Evolutionary conservation across 2,329 filamentous ascomycete species (phyloP), one percentile per base, ranked within the genome.

Genomic region (Nemania sp.): DNA sequence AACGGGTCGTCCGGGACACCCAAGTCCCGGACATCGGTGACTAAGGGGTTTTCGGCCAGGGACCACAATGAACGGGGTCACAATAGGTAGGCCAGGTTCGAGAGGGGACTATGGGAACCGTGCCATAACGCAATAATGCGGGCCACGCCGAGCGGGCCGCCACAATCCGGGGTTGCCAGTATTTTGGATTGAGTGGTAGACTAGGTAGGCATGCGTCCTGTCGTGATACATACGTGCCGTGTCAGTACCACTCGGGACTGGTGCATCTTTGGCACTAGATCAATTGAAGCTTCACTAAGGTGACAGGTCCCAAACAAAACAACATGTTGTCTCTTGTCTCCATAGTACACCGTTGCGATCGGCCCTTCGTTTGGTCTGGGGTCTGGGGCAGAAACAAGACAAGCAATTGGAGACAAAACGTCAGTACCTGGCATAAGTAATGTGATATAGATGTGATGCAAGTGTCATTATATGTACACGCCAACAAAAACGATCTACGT

Each of bases 151-250:
- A 43, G 39, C 40, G 47, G n/a, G 48, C 34, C 20, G 39, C 47
- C 33, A 51, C 30, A 54, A 15, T 54, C 54, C 46, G 54, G 56
- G 54, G 53, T 49, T 30, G 22, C 53, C 53, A 53, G 26, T 23
- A 34, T 52, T 51, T 15, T 39, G 33, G 24, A 45, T 47, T 49
- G 39, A 45, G 44, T 49, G 54, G 54, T 50, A 53, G 37, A 20
- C 33, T 49, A 40, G 11, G 9, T 24, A 33, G 17, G 34, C 49
- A 45, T 59, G 56, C 56, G 40, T 45, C 53, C 50, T 59, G 57
- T 45, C 39, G 57, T 59, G 57, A 43, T 52, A 55, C 47, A 28
- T 43, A 40, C 31, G 40, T 42, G 49, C 31, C 36, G 41, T 41
- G 41, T 53, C 49, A 28, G 47, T 46, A 43, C 47, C 50, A 42